phyloP scores from a whole-genome alignment of 805 yeast species.

The Candida coleopterorum region DNA sequence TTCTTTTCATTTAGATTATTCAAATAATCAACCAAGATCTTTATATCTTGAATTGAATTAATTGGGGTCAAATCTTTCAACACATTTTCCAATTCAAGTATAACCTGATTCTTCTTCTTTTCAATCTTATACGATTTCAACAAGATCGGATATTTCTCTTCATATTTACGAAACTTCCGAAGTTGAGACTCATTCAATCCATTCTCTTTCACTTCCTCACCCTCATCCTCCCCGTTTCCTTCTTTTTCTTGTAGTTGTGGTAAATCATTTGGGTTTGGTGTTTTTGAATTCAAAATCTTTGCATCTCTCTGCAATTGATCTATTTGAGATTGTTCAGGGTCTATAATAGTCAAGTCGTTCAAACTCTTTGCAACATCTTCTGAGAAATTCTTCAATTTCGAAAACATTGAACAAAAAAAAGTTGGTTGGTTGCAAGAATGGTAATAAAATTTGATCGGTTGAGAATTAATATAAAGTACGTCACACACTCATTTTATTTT shows the following conservation, averaged over 20 bases:
- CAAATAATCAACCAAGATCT: slow-evolving; percentile 64
- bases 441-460: no score
- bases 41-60: slow-evolving; percentile 67
- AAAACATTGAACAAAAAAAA: slow-evolving; percentile 38
- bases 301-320: slow-evolving; percentile 29
- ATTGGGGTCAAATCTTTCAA: slow-evolving; percentile 80
- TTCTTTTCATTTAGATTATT: slow-evolving; percentile 57
- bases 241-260: slow-evolving; percentile 41
- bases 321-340: slow-evolving; percentile 13
- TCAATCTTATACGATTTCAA: slow-evolving; percentile 83
- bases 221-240: slow-evolving; percentile 1
- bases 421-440: no score
- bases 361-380: slow-evolving; percentile 43
- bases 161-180: slow-evolving; percentile 78
- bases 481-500: neutral
- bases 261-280: slow-evolving; percentile 45
- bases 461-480: no score
- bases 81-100: slow-evolving; percentile 60
- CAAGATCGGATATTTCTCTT: slow-evolving; percentile 81
- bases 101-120: slow-evolving; percentile 58
- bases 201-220: slow-evolving; percentile 26
- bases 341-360: slow-evolving; percentile 24
- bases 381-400: slow-evolving; percentile 36
- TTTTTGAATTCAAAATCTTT: slow-evolving; percentile 32
- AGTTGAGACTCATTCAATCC: slow-evolving; percentile 58